Base-by-base conservation (phyloP, 441 rosid species). In the Bocquillonia castaneifolia region DNA sequence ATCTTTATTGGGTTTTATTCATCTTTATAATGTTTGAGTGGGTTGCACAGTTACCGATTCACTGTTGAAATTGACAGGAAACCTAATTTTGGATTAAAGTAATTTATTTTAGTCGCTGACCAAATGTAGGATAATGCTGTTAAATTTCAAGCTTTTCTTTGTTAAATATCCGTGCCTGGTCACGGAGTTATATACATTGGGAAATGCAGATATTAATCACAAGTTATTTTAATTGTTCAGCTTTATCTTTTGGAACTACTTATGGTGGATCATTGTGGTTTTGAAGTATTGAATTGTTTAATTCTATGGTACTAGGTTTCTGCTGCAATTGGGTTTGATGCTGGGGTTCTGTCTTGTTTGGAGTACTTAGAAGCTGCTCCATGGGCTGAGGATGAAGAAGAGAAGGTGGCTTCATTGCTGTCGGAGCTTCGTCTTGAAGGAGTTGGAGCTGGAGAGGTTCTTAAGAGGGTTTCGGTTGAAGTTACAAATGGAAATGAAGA, bases 321-420 rank as follows among this genome's bases (percentile, higher is more conserved):
- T 23, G 92, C 97, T 0, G 94, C 96, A 13, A 88, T 93, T 72
- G 96, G 92, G 17, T 93, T 91, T 79, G 97, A 93, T 72, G 96
- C 96, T 18, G 97, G 97, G 65, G 93, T 94, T 39, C 66, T 92
- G 45, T 92, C 97, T 69, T 94, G 99, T 81, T 74, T 94, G 77
- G 96, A 94, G 86, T 90, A 86, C 69, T 82, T 94, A 57, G 99
- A 94, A 81, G 98, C 99, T 36, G 98, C 98, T 42, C 98, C 99
- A 25, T 94, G 99, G 99, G 88, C 92, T 8, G 99, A 91, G 84
- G 97, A 91, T 65, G 99, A 94, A 84, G 99, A 94, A 67, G 88
- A 85, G 77, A 89, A 82, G 73, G 92, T 94, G 65, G 93, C 96
- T 39, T 80, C 93, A 0, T 62, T 91, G 71, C 74, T 94, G 56